phyloP scores from a whole-genome alignment of 2,329 filamentous ascomycete genomes.

The Diaporthe ampelina region DNA sequence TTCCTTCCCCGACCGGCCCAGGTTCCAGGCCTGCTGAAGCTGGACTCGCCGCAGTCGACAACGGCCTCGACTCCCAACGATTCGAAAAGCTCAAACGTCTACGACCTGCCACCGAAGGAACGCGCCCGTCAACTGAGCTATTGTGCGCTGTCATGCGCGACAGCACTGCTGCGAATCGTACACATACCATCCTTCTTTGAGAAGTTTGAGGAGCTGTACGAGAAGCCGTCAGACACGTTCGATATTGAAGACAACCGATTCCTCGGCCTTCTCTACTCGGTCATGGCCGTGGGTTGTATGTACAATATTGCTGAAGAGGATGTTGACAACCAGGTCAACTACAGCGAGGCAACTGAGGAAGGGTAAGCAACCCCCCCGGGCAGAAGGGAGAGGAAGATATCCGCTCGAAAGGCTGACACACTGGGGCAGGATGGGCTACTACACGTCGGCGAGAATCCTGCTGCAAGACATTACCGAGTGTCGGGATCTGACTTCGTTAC shows the following conservation, averaged over 20 bases:
- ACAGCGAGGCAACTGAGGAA: slow-evolving; percentile 67
- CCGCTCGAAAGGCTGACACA: slow-evolving; percentile 43
- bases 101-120: slow-evolving; percentile 78
- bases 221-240: slow-evolving; percentile 73
- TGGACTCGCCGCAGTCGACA: slow-evolving; percentile 78
- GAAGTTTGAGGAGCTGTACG: slow-evolving; percentile 83
- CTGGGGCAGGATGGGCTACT: slow-evolving; percentile 77
- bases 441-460: slow-evolving; percentile 75
- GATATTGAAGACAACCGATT: slow-evolving; percentile 76
- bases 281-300: slow-evolving; percentile 80
- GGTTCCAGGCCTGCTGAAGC: slow-evolving; percentile 64
- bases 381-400: not conserved
- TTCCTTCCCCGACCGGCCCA: slow-evolving; percentile 68
- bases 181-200: slow-evolving; percentile 87
- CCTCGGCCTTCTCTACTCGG: slow-evolving; percentile 78
- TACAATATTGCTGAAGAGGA: slow-evolving; percentile 73
- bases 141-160: slow-evolving; percentile 69
- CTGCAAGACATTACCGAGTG: slow-evolving; percentile 77
- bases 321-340: slow-evolving; percentile 61
- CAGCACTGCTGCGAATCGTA: slow-evolving; percentile 76
- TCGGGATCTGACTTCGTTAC: slow-evolving; percentile 80
- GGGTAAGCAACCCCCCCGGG: slow-evolving; percentile 57
- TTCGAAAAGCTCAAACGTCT: slow-evolving; percentile 64
- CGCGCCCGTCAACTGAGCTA: slow-evolving; percentile 67
- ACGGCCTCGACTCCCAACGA: slow-evolving; percentile 73